Conservation (phyloP, 305 asterid species). For the Petunia hybrid region DNA sequence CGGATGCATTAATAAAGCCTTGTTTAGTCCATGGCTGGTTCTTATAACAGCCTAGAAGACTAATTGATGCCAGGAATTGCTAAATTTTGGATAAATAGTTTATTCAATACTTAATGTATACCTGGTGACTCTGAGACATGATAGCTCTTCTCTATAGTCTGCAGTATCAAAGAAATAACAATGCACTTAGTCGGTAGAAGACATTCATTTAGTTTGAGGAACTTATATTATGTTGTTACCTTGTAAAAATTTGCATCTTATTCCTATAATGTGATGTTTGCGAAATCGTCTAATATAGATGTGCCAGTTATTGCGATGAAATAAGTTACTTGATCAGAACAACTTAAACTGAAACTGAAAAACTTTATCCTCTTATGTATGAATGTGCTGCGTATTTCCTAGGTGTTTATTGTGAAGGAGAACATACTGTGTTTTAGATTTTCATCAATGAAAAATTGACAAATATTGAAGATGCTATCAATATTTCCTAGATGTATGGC, state of each 20-base stretch:
- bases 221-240: background rate
- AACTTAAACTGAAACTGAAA: background rate
- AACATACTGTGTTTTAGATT: background rate
- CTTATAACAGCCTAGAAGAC: background rate
- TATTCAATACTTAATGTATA: background rate
- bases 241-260: background rate
- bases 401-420: background rate
- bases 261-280: background rate
- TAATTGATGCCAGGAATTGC: background rate
- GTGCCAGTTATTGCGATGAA: background rate
- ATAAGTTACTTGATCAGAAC: background rate
- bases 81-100: background rate
- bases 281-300: background rate
- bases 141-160: conserved; percentile 11
- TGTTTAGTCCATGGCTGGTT: no score
- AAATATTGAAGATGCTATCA: background rate
- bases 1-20: background rate
- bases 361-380: background rate
- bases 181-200: background rate
- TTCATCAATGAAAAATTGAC: background rate
- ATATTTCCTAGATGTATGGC: background rate
- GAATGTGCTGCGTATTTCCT: background rate
- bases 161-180: background rate
- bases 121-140: background rate
- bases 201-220: background rate